Conservation (phyloP, 2,329 filamentous ascomycete species). For the Lasiodiplodia gonubiensis region DNA sequence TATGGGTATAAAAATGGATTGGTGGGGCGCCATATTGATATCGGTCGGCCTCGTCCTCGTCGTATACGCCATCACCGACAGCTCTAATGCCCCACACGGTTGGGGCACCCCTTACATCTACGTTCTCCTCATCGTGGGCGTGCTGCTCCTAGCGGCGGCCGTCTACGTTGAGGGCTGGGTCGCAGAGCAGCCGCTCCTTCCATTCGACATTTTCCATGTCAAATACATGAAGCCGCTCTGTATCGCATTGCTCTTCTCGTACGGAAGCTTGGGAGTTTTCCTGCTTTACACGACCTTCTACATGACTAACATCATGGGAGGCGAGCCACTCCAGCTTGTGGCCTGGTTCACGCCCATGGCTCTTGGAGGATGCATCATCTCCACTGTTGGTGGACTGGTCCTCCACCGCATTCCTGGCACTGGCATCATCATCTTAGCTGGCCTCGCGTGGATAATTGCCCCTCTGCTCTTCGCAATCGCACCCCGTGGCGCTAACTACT, state of each 20-base stretch:
- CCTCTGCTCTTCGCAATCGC: conserved; percentile 69
- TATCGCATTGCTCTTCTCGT: conserved; percentile 66
- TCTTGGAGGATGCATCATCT: conserved; percentile 70
- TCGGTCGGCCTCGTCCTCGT: conserved; percentile 69
- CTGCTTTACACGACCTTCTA: conserved; percentile 74
- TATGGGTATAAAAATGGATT: conserved; percentile 68
- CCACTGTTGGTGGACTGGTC: conserved; percentile 67
- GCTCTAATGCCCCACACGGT: conserved; percentile 65
- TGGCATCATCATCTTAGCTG: conserved; percentile 66
- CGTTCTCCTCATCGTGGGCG: conserved; percentile 64
- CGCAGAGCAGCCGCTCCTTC: conserved; percentile 68
- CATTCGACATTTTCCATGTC: conserved; percentile 68
- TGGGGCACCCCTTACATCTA: conserved; percentile 73
- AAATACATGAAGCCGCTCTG: conserved; percentile 69
- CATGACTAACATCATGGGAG: conserved; percentile 65
- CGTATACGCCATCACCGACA: conserved; percentile 75
- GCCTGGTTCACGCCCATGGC: conserved; percentile 72
- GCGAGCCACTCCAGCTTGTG: conserved; percentile 66
- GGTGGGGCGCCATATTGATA: conserved; percentile 65
- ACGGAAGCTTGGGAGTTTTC: conserved; percentile 72
- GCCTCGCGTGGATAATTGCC: conserved; percentile 63
- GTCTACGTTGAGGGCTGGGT: conserved; percentile 73
- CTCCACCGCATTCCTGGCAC: conserved; percentile 70
- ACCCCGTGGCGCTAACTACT: conserved; percentile 65
- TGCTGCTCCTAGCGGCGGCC: conserved; percentile 61